phyloP scores from a whole-genome alignment of 1,284 basidiomycete genomes.

The Lentinula novae-zelandiae region DNA sequence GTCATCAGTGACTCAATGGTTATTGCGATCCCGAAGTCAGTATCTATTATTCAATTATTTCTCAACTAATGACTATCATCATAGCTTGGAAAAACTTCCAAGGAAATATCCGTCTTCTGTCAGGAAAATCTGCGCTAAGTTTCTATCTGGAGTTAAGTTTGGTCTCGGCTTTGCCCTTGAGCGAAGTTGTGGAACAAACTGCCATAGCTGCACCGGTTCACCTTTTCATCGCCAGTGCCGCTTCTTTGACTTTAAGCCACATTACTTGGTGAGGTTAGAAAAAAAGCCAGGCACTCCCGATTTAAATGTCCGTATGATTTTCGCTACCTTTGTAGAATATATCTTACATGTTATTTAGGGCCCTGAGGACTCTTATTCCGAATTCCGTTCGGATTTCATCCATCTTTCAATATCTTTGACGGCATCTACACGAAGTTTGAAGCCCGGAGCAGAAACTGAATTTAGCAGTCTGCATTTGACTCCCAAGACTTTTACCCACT shows the following conservation, averaged over 20 bases:
- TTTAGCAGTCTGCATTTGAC: conserved; percentile 85
- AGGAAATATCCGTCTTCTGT: conserved; percentile 24
- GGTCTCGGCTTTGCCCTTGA: conserved; percentile 87
- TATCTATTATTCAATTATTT: background rate
- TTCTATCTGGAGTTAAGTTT: conserved; percentile 88
- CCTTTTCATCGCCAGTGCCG: conserved; percentile 81
- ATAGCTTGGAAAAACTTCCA: conserved; percentile 11
- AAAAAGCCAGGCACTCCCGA: conserved; percentile 41
- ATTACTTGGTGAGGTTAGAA: conserved; percentile 76
- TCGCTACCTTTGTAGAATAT: background rate
- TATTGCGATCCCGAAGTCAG: conserved; percentile 82
- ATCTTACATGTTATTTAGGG: conserved; percentile 29
- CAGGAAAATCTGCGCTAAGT: conserved; percentile 72
- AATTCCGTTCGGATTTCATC: conserved; percentile 92
- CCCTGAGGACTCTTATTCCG: conserved; percentile 76
- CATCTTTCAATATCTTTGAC: conserved; percentile 89
- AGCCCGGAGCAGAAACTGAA: conserved; percentile 20
- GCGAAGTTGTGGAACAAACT: conserved; percentile 79
- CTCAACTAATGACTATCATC: conserved; percentile 13
- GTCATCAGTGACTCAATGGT: conserved; percentile 79
- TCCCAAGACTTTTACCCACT: conserved; percentile 85
- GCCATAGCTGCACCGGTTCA: conserved; percentile 57
- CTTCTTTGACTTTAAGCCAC: conserved; percentile 78
- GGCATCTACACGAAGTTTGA: conserved; percentile 45
- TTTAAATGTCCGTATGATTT: conserved; percentile 42